phyloP scores from a whole-genome alignment of 129 eudicot genomes.

The Solidago caesia region DNA sequence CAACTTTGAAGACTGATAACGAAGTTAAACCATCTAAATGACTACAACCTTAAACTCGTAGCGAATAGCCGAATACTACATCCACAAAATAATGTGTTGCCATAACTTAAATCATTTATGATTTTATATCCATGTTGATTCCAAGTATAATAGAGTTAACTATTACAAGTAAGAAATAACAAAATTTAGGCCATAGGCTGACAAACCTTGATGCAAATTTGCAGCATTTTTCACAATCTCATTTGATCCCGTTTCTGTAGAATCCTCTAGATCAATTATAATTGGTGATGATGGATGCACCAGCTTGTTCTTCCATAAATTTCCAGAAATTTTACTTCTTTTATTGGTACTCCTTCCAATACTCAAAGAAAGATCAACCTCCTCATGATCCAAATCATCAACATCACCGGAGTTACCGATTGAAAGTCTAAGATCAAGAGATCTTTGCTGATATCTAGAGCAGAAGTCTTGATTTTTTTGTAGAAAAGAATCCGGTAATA shows the following conservation, averaged over 20 bases:
- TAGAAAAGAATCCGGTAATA: neutral
- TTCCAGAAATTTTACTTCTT: slow-evolving; percentile 20
- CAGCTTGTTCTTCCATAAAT: slow-evolving; percentile 31
- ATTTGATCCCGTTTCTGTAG: slow-evolving; percentile 26
- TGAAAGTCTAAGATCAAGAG: slow-evolving; percentile 30
- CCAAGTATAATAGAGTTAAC: neutral
- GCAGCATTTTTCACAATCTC: slow-evolving; percentile 3
- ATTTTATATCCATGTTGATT: neutral
- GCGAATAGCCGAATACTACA: neutral
- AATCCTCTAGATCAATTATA: slow-evolving; percentile 49
- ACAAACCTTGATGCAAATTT: slow-evolving; percentile 28
- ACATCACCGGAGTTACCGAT: slow-evolving; percentile 25
- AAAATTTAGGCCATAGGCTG: slow-evolving; percentile 2
- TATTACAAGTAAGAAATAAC: neutral
- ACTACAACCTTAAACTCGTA: slow-evolving; percentile 5
- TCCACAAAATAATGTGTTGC: neutral
- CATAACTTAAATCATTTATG: neutral
- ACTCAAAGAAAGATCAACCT: slow-evolving; percentile 50
- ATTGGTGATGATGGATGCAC: slow-evolving; percentile 19
- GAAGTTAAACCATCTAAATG: slow-evolving; percentile 2
- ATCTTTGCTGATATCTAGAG: slow-evolving; percentile 34
- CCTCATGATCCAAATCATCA: slow-evolving; percentile 31
- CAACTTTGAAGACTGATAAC: neutral
- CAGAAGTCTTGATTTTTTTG: slow-evolving; percentile 11
- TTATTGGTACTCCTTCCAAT: slow-evolving; percentile 36